These are phyloP conservation scores for Globisporangium polare DNA, from an alignment of 352 stramenopile species.

Conservation along the genomic window DNA sequence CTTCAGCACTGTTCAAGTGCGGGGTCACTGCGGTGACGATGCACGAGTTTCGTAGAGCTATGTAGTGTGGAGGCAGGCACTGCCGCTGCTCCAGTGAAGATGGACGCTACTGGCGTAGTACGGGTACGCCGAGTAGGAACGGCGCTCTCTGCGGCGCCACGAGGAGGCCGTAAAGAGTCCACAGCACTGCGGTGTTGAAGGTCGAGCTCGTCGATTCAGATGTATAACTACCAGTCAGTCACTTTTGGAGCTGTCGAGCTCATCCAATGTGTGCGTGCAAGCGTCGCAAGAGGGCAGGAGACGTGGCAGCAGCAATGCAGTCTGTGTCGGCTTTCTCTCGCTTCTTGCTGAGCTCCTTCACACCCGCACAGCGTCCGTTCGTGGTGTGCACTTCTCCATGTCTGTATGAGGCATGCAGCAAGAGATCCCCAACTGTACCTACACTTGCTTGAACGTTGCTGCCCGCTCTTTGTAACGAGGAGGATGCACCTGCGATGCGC, in stretches of 20 bases:
- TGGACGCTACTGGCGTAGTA: neutral
- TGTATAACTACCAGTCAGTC: no score
- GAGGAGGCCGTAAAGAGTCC: neutral
- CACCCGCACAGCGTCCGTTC: no score
- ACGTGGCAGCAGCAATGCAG: no score
- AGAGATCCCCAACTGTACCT: neutral
- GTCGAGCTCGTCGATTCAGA: neutral
- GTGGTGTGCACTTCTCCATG: neutral
- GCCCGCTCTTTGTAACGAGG: neutral
- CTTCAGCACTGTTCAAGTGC: no score
- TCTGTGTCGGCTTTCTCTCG: no score
- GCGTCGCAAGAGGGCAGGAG: no score
- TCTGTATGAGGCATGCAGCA: neutral
- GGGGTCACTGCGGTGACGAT: neutral
- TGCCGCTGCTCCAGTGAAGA: neutral
- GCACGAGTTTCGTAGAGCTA: no score
- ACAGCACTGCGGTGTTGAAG: neutral
- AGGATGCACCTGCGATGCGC: neutral
- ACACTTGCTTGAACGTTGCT: slow-evolving; percentile 5
- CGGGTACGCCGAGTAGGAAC: neutral
- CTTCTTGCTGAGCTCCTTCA: neutral
- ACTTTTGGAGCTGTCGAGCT: no score
- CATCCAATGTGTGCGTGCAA: no score
- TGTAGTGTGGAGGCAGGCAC: neutral
- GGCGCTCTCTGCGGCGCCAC: neutral